Conservation (phyloP, 2,329 filamentous ascomycete genomes). For the Taxawa tesnikishii region DNA sequence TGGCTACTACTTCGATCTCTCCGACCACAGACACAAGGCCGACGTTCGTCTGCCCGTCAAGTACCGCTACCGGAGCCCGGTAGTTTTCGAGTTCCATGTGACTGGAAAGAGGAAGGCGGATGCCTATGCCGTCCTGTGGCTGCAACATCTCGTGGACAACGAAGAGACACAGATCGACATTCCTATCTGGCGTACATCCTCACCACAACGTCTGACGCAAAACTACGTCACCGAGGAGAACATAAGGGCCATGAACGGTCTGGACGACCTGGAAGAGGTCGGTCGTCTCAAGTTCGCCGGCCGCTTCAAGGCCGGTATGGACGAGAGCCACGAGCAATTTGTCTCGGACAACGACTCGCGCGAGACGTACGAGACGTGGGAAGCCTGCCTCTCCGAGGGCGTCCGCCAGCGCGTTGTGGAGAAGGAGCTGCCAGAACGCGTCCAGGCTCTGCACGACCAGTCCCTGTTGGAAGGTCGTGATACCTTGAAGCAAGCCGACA, state of each 20-base stretch:
- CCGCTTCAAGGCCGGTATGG: constrained; percentile 80
- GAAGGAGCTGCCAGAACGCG: constrained; percentile 58
- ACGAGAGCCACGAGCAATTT: constrained; percentile 72
- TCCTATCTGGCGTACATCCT: constrained; percentile 80
- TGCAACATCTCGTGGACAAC: constrained; percentile 72
- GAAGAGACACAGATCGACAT: constrained; percentile 67
- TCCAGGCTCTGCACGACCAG: constrained; percentile 68
- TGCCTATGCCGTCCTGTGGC: constrained; percentile 72
- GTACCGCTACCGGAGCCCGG: constrained; percentile 76
- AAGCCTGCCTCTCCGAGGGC: constrained; percentile 80
- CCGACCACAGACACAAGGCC: constrained; percentile 31
- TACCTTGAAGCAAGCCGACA: constrained; percentile 58
- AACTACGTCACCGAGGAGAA: constrained; percentile 85
- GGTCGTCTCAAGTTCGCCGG: constrained; percentile 71
- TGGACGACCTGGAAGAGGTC: constrained; percentile 65
- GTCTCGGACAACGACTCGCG: constrained; percentile 77
- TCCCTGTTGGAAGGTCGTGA: constrained; percentile 71
- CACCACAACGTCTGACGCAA: constrained; percentile 64
- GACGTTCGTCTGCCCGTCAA: constrained; percentile 73
- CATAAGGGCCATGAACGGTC: constrained; percentile 52
- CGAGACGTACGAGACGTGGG: constrained; percentile 91
- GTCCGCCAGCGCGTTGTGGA: constrained; percentile 61
- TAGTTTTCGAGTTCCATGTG: constrained; percentile 77
- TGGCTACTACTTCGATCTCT: constrained; percentile 47
- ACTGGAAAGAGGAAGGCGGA: constrained; percentile 57